Evolutionary conservation across 805 yeast genomes (phyloP).

Genomic region (Candida tibetensis): DNA sequence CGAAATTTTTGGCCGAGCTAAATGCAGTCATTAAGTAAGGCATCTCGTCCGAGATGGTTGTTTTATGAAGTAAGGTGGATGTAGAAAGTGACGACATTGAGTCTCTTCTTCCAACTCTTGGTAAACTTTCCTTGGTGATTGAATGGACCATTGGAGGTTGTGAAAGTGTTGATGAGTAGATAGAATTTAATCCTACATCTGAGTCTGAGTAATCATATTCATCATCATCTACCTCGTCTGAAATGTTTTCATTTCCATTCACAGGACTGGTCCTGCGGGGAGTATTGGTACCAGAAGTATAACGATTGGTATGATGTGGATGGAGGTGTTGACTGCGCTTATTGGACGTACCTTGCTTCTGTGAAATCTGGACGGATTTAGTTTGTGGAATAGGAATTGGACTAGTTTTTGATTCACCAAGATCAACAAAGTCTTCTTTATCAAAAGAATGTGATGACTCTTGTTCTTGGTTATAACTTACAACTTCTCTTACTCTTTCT

Average conservation of each 20-base stretch:
- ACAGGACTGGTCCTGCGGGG: slow-evolving; percentile 1
- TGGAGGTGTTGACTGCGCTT: background rate
- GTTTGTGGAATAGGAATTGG: slow-evolving; percentile 6
- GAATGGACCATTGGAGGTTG: slow-evolving; percentile 40
- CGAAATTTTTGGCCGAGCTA: slow-evolving; percentile 56
- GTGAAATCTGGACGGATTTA: slow-evolving; percentile 4
- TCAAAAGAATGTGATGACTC: background rate
- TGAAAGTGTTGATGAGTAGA: slow-evolving; percentile 18
- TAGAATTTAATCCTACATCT: slow-evolving; percentile 22
- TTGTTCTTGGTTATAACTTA: slow-evolving; percentile 1
- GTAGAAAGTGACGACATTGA: slow-evolving; percentile 28
- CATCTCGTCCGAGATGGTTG: slow-evolving; percentile 60
- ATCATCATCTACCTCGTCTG: slow-evolving; percentile 14
- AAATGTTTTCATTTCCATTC: background rate
- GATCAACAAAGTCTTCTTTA: slow-evolving; percentile 4
- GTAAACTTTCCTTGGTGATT: slow-evolving; percentile 24
- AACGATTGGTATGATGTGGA: slow-evolving; percentile 4
- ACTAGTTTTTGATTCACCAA: slow-evolving; percentile 3
- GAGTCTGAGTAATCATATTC: slow-evolving; percentile 25
- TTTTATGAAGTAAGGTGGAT: slow-evolving; percentile 42
- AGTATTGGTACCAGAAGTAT: slow-evolving; percentile 2
- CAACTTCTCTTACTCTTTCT: slow-evolving; percentile 26
- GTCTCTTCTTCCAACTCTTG: slow-evolving; percentile 20
- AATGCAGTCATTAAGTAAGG: slow-evolving; percentile 69
- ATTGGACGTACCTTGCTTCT: slow-evolving; percentile 1